Evolutionary conservation across 2,329 filamentous ascomycete genomes (phyloP), one percentile per base, ranked within the genome.

Genomic region (Pseudomassariella vexata): DNA sequence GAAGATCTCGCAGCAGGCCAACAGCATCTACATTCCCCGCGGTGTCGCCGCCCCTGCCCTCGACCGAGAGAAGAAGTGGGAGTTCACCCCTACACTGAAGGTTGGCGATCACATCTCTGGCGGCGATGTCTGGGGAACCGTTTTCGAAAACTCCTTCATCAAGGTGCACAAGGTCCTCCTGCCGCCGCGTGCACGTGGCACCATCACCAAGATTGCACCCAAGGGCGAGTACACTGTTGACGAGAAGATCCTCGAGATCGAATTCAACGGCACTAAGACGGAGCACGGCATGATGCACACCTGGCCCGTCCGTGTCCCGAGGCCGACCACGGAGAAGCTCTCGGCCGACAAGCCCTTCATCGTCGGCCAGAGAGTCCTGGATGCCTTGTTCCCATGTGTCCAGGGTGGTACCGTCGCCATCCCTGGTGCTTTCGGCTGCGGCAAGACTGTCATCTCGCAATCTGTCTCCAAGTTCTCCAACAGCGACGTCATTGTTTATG

Each of bases 391-490:
- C 71, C 92, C 92, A 33, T 83, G 84, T 69, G 92, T 98, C 8
- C 88, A 94, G 67, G 92, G 92, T 61, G 92, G 92, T 58, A 98
- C 92, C 26, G 88, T 96, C 46, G 94, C 90, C 57, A 98, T 98
- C 55, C 92, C 92, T 17, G 92, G 92, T 58, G 92, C 92, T 64
- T 98, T 98, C 59, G 92, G 92, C 45, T 98, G 92, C 55, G 92
- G 92, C 57, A 98, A 98, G 80, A 98, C 92, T 52, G 92, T 98
- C 68, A 98, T 98, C 65, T 89, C 82, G 54, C 92, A 98, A 68
- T 94, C 87, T 39, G 84, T 98, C 43, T 98, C 92, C 63, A 98
- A 98, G 68, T 98, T 98, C 72, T 98, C 92, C 56, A 98, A 98
- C 79, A 92, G 85, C 61, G 92, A 98, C 60, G 86, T 96, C 54